Conservation (phyloP, 2,329 filamentous ascomycete genomes). For the Trichoderma sp. region DNA sequence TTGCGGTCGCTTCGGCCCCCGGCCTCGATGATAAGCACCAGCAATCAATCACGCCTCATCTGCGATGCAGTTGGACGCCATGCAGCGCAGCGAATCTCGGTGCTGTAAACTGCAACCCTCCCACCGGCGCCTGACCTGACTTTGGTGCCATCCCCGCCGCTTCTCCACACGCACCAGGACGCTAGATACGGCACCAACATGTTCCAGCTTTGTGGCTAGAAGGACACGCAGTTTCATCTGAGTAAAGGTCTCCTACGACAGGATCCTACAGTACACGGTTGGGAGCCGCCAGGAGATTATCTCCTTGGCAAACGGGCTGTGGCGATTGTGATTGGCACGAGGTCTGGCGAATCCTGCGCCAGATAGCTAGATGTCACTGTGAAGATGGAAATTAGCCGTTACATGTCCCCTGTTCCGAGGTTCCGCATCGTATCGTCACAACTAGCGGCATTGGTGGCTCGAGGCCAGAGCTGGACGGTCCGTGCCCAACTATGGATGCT, state of each 20-base stretch:
- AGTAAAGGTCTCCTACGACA: not conserved
- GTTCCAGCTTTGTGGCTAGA: not conserved
- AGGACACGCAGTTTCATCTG: not conserved
- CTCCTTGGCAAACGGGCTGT: not conserved
- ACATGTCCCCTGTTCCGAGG: not conserved
- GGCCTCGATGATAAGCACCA: not conserved
- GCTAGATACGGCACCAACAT: slow-evolving; percentile 8
- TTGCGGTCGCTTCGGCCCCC: not conserved
- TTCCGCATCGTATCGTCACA: not conserved
- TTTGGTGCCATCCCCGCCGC: slow-evolving; percentile 15
- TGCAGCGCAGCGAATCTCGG: not conserved
- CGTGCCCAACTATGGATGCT: not conserved
- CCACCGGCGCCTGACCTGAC: not conserved
- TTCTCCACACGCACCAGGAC: slow-evolving; percentile 17
- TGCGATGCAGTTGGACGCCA: not conserved
- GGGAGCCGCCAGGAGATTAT: not conserved
- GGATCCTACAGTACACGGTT: not conserved
- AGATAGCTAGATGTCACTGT: not conserved
- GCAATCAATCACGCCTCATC: not conserved
- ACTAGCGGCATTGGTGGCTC: not conserved
- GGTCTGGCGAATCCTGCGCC: not conserved
- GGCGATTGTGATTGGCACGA: not conserved
- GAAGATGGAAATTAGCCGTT: slow-evolving; percentile 3
- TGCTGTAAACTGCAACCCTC: not conserved
- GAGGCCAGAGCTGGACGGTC: not conserved